Evolutionary conservation across 2,329 filamentous ascomycete species (phyloP).

Genomic region (Laburnicola sp.): DNA sequence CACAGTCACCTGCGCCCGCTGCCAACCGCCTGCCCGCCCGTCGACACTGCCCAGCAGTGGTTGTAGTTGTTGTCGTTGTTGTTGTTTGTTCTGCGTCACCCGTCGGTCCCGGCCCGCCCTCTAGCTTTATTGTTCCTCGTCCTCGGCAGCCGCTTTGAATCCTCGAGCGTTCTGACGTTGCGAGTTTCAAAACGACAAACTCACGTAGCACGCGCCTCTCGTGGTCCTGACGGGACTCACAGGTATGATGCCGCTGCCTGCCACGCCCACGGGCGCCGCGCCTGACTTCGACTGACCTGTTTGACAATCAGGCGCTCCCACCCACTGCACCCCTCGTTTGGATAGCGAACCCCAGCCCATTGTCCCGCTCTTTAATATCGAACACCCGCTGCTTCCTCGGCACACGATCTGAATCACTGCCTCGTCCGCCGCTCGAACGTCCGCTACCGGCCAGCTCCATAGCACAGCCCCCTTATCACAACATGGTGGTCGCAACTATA

Average conservation of each 20-base stretch:
- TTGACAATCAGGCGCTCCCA: conserved; percentile 31
- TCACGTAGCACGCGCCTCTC: conserved; percentile 42
- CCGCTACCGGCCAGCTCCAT: background rate
- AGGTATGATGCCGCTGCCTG: conserved; percentile 35
- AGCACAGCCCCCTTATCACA: conserved; percentile 15
- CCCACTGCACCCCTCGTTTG: conserved; percentile 42
- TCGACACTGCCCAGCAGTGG: no score
- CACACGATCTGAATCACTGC: background rate
- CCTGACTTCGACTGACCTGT: conserved; percentile 32
- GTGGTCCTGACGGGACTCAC: conserved; percentile 33
- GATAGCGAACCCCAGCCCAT: conserved; percentile 31
- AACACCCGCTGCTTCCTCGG: background rate
- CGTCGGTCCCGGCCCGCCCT: conserved; percentile 17
- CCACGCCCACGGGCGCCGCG: conserved; percentile 24
- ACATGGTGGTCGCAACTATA: conserved; percentile 49
- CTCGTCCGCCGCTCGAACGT: background rate
- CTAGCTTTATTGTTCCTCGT: conserved; percentile 31
- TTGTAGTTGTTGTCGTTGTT: no score
- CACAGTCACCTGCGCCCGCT: no score
- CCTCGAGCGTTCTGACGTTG: conserved; percentile 40
- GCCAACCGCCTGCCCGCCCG: no score
- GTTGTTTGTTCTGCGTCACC: conserved; percentile 20
- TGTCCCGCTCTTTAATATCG: conserved; percentile 3
- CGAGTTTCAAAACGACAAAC: conserved; percentile 44
- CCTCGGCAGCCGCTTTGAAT: conserved; percentile 34